Percentiles rank a stretch among this genome's conserved stretches.
phyloP scores from a whole-genome alignment of 345 rosid species.

The Populus pruinosa region DNA sequence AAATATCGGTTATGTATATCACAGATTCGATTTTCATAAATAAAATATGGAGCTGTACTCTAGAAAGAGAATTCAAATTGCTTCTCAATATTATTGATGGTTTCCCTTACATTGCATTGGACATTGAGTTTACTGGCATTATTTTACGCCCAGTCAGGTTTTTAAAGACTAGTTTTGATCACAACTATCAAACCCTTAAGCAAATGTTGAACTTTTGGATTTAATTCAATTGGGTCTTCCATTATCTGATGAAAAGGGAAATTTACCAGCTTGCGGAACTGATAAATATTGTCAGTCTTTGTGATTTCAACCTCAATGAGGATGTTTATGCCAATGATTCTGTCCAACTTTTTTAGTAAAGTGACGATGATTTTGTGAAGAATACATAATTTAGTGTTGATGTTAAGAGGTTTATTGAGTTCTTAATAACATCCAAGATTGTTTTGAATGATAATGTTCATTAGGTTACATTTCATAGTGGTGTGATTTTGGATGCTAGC shows the following conservation, averaged over 20 bases:
- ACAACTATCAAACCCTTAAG: slow-evolving; percentile 49
- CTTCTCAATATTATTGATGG: slow-evolving; percentile 53
- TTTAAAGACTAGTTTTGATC: slow-evolving; percentile 47
- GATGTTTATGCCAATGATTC: slow-evolving; percentile 61
- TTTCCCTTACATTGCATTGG: slow-evolving; percentile 67
- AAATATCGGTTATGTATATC: slow-evolving; percentile 50
- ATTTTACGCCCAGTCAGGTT: slow-evolving; percentile 46
- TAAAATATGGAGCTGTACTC: slow-evolving; percentile 65
- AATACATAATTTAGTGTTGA: slow-evolving; percentile 53
- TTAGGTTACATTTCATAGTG: slow-evolving; percentile 79
- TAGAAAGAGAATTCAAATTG: slow-evolving; percentile 46
- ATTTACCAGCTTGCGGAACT: slow-evolving; percentile 58
- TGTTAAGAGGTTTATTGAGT: slow-evolving; percentile 42
- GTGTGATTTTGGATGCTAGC: slow-evolving; percentile 73
- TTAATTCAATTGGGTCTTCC: slow-evolving; percentile 72
- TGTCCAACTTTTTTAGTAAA: slow-evolving; percentile 49
- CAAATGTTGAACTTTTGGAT: slow-evolving; percentile 65
- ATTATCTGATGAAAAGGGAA: slow-evolving; percentile 58
- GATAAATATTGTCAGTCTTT: slow-evolving; percentile 60
- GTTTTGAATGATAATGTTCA: slow-evolving; percentile 61
- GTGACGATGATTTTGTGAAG: slow-evolving; percentile 63
- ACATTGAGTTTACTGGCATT: slow-evolving; percentile 74
- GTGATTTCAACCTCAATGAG: slow-evolving; percentile 48
- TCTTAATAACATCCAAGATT: slow-evolving; percentile 68
- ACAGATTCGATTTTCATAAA: slow-evolving; percentile 54